These are phyloP conservation scores for Ulota crispa DNA, from an alignment of 225 moss, liverwort and hornwort species.

Conservation along the genomic window DNA sequence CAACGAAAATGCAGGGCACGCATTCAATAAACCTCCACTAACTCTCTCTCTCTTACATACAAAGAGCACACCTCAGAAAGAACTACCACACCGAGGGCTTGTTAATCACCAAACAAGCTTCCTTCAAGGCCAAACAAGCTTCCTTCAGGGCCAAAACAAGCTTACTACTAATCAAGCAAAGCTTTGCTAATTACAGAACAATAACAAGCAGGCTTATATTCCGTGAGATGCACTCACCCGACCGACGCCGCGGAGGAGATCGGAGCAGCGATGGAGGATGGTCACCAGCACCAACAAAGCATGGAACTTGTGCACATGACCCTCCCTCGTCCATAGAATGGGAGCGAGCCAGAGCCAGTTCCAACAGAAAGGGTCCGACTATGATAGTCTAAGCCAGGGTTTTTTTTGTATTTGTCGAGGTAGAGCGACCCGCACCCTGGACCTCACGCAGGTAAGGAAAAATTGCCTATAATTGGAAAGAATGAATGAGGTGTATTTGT, in stretches of 20 bases:
- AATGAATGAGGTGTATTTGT: no score
- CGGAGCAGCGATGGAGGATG: not conserved
- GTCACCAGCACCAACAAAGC: not conserved
- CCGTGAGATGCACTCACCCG: slow-evolving; percentile 5
- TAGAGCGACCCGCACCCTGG: no score
- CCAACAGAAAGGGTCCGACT: not conserved
- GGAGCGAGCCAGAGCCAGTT: not conserved
- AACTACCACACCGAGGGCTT: not conserved
- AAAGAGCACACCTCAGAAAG: not conserved
- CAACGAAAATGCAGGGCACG: slow-evolving; percentile 6
- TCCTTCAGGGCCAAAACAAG: no score
- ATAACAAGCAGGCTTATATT: not conserved
- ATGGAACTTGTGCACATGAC: not conserved
- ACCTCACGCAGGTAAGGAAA: no score
- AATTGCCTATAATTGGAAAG: no score
- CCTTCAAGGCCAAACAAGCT: not conserved
- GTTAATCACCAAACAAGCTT: not conserved
- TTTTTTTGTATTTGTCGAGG: no score
- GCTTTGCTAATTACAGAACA: not conserved
- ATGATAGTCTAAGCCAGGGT: no score
- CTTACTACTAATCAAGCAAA: not conserved
- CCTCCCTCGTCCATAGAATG: not conserved
- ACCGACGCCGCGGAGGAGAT: slow-evolving; percentile 7
- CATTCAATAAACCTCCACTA: not conserved
- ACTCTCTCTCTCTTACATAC: not conserved